These are phyloP conservation scores for Podospora pseudopauciseta DNA, from an alignment of 495 filamentous ascomycete genomes.

Conservation along the genomic window DNA sequence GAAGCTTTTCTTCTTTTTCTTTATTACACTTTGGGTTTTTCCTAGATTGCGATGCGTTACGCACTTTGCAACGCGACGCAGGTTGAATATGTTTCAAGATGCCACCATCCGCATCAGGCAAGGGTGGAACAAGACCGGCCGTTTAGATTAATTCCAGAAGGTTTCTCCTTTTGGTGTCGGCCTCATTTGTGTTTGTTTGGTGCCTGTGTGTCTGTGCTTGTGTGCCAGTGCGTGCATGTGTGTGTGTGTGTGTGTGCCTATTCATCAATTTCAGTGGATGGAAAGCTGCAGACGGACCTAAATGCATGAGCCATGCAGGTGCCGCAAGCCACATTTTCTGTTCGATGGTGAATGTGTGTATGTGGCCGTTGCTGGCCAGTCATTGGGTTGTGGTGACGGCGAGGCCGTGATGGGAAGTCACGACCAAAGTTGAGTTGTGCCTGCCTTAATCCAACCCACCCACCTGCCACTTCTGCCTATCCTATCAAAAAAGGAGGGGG, in stretches of 20 bases:
- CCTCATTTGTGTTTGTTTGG: not conserved
- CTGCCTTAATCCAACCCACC: not conserved
- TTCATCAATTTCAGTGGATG: not conserved
- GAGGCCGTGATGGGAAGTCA: not conserved
- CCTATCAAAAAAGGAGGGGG: too few species aligned
- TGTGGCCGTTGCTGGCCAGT: not conserved
- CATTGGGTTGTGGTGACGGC: not conserved
- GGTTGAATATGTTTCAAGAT: not conserved
- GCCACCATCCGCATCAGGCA: conserved; percentile 13
- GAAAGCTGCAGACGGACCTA: not conserved
- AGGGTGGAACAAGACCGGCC: conserved; percentile 8
- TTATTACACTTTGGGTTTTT: not conserved
- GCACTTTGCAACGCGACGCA: not conserved
- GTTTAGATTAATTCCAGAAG: conserved; percentile 13
- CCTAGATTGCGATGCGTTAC: not conserved
- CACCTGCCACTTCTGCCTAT: too few species aligned
- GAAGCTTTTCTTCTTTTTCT: not conserved
- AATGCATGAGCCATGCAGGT: not conserved
- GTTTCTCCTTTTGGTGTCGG: not conserved
- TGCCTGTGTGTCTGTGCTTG: not conserved
- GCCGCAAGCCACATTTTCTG: not conserved
- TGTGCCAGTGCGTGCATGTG: not conserved
- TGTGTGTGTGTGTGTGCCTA: not conserved
- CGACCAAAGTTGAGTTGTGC: not conserved
- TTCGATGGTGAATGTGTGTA: not conserved